phyloP scores from a whole-genome alignment of 305 asterid species.

The Caryopteris hybrid region DNA sequence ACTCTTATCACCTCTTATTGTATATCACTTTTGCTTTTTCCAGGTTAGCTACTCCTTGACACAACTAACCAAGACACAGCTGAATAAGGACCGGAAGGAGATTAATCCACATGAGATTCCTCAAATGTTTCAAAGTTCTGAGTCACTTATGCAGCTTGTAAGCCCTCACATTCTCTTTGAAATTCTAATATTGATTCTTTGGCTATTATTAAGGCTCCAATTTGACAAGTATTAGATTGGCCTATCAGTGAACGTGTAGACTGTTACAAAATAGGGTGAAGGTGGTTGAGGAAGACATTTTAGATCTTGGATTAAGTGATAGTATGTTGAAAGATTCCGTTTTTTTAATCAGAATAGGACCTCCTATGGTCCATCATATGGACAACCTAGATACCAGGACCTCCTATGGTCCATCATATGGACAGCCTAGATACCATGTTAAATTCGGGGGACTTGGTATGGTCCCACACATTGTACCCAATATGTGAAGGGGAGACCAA shows the following conservation, averaged over 20 bases:
- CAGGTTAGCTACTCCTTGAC: slow-evolving; percentile 98
- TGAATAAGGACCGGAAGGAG: slow-evolving; percentile 82
- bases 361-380: too few species aligned
- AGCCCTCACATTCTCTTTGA: slow-evolving; percentile 28
- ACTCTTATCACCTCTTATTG: slow-evolving; percentile 20
- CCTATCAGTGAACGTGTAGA: background rate
- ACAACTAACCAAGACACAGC: slow-evolving; percentile 80
- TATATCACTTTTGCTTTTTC: slow-evolving; percentile 22
- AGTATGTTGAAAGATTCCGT: background rate
- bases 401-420: too few species aligned
- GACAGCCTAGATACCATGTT: too few species aligned
- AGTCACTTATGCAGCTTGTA: slow-evolving; percentile 79
- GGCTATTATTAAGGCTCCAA: background rate
- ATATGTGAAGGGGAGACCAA: too few species aligned
- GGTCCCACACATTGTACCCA: too few species aligned
- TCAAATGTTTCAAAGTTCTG: slow-evolving; percentile 74
- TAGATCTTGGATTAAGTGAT: too few species aligned
- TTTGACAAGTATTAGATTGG: background rate
- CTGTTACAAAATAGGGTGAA: background rate
- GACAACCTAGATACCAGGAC: too few species aligned
- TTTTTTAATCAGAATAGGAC: too few species aligned
- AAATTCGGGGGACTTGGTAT: too few species aligned
- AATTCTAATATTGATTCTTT: slow-evolving; percentile 6
- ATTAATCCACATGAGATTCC: slow-evolving; percentile 81
- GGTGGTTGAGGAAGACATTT: background rate